These are phyloP conservation scores for Athelia psychrophila DNA, from an alignment of 1,284 basidiomycete species.

Conservation along the genomic window DNA sequence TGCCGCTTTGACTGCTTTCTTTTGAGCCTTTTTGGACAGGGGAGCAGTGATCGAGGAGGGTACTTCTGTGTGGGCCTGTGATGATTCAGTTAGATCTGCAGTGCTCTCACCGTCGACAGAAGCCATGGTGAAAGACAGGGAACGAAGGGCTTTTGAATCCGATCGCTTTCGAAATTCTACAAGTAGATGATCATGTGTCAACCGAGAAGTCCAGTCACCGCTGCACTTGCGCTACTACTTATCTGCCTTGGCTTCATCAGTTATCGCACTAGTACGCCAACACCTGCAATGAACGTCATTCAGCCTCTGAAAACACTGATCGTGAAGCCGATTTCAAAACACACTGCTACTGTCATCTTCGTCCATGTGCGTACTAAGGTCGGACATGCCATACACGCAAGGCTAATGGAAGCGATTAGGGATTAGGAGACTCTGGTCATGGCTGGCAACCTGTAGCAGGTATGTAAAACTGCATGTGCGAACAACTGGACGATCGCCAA, in stretches of 20 bases:
- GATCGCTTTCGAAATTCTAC: too few relatives aligned
- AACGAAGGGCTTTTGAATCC: too few relatives aligned
- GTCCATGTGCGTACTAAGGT: slow-evolving; percentile 62
- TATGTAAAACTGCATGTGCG: slow-evolving; percentile 43
- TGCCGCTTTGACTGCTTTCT: slow-evolving; percentile 71
- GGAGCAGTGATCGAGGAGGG: slow-evolving; percentile 20
- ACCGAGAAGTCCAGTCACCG: neutral
- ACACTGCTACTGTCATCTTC: slow-evolving; percentile 88
- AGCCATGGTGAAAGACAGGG: neutral
- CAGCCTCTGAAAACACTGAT: slow-evolving; percentile 46
- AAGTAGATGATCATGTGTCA: too few relatives aligned
- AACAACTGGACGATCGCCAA: slow-evolving; percentile 30
- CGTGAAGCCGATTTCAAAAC: slow-evolving; percentile 54
- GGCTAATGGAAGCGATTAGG: slow-evolving; percentile 35
- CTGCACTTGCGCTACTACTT: neutral
- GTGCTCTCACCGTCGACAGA: neutral
- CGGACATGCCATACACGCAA: neutral
- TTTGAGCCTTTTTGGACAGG: slow-evolving; percentile 80
- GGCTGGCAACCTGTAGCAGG: slow-evolving; percentile 81
- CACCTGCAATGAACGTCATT: slow-evolving; percentile 25
- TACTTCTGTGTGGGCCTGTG: slow-evolving; percentile 5
- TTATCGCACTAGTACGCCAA: neutral
- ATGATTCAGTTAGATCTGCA: slow-evolving; percentile 3
- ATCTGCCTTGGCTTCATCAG: neutral
- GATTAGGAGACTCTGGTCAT: slow-evolving; percentile 71